phyloP scores from a whole-genome alignment of 805 yeast genomes.

The Metschnikowia similis region DNA sequence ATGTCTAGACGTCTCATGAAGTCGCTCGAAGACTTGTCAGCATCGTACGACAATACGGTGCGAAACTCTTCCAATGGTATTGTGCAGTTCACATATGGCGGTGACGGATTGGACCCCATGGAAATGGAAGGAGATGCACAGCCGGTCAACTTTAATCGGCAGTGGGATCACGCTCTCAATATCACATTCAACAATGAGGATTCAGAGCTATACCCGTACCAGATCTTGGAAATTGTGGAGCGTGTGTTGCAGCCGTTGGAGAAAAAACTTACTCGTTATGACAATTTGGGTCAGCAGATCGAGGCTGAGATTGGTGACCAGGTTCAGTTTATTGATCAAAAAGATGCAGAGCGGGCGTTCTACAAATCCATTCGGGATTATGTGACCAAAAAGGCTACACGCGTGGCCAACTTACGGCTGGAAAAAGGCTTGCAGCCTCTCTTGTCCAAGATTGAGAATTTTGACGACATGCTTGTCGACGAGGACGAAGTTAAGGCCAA shows the following conservation, averaged over 20 bases:
- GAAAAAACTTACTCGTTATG: conserved; percentile 56
- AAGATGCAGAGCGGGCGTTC: conserved; percentile 83
- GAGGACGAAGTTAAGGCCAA: conserved; percentile 21
- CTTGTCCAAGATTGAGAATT: conserved; percentile 28
- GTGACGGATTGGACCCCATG: conserved; percentile 96
- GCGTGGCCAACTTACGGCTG: conserved; percentile 54
- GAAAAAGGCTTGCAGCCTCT: conserved; percentile 47
- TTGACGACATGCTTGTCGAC: conserved; percentile 38
- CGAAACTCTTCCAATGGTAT: conserved; percentile 94
- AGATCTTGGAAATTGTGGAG: conserved; percentile 55
- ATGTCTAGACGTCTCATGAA: conserved; percentile 98
- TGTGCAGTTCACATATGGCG: conserved; percentile 97
- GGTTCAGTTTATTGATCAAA: conserved; percentile 71
- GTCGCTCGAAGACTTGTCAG: conserved; percentile 91
- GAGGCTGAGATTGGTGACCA: conserved; percentile 41
- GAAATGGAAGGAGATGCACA: conserved; percentile 99
- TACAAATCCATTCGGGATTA: conserved; percentile 71
- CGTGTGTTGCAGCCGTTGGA: conserved; percentile 59
- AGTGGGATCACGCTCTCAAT: conserved; percentile 90
- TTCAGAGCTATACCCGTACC: conserved; percentile 62
- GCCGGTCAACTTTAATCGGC: conserved; percentile 89
- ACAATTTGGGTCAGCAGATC: conserved; percentile 62
- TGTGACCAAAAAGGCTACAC: conserved; percentile 51
- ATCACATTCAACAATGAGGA: conserved; percentile 59
- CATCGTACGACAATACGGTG: conserved; percentile 90